Percentiles rank a stretch among this genome's conserved stretches.
These are phyloP conservation scores for Brasenia schreberi DNA, from an alignment of 164 flowering plant genomes.

Conservation along the genomic window DNA sequence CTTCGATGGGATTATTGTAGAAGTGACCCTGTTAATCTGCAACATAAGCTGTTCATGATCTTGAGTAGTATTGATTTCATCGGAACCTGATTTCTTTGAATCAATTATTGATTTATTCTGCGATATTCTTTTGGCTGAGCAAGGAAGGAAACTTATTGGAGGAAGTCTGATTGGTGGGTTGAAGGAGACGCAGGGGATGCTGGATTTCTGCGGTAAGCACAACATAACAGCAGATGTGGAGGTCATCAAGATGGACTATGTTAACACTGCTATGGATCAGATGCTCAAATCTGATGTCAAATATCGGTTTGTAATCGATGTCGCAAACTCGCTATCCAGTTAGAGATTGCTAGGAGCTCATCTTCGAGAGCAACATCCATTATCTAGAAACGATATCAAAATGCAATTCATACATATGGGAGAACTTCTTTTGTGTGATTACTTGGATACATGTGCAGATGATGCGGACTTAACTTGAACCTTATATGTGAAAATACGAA, in stretches of 20 bases:
- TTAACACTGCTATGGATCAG: slow-evolving; percentile 9
- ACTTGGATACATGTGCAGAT: too few relatives aligned
- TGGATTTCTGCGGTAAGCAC: slow-evolving; percentile 6
- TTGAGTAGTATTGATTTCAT: background rate
- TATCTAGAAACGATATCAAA: too few relatives aligned
- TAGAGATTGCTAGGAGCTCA: background rate
- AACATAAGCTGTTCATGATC: too few relatives aligned
- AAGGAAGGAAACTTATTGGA: slow-evolving; percentile 4
- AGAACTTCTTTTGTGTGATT: too few relatives aligned
- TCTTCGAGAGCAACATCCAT: too few relatives aligned
- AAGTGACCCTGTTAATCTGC: background rate
- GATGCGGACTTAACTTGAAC: too few relatives aligned
- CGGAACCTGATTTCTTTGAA: background rate
- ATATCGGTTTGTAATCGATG: slow-evolving; percentile 17
- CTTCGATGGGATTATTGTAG: background rate
- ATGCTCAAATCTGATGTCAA: slow-evolving; percentile 8
- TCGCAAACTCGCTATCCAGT: slow-evolving; percentile 6
- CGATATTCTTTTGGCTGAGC: background rate
- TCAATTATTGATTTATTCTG: background rate
- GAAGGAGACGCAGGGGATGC: slow-evolving; percentile 13
- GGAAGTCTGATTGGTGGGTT: slow-evolving; percentile 7
- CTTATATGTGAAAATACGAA: too few relatives aligned
- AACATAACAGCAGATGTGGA: slow-evolving; percentile 6
- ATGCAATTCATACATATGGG: too few relatives aligned
- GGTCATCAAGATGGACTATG: slow-evolving; percentile 4